Percentiles rank a stretch among this genome's conserved stretches.
Conservation (phyloP, 257 asterid species). For the Orobanche coerulescens region DNA sequence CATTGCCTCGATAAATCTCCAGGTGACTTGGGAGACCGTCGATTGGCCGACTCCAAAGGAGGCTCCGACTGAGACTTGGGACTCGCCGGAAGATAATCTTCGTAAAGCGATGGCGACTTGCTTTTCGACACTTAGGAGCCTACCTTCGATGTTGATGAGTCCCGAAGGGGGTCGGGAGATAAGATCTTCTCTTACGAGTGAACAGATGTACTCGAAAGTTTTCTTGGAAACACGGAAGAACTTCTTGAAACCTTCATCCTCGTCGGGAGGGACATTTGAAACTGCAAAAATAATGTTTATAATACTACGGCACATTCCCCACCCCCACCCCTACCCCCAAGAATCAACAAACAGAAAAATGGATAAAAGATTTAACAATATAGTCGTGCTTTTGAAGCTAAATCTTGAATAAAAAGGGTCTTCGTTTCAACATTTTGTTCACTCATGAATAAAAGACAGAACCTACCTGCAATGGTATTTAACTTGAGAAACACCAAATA, state of each 20-base stretch:
- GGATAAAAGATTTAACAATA: too few species aligned
- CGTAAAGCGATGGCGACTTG: conserved; percentile 93
- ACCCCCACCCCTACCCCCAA: too few species aligned
- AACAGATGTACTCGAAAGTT: conserved; percentile 76
- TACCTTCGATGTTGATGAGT: conserved; percentile 89
- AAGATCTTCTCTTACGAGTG: conserved; percentile 87
- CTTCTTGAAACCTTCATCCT: conserved; percentile 76
- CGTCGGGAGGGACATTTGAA: conserved; percentile 42
- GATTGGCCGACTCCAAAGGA: conserved; percentile 98
- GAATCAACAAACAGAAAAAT: too few species aligned
- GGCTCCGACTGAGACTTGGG: conserved; percentile 94
- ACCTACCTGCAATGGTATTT: neutral
- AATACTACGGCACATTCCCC: too few species aligned
- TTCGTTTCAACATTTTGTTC: neutral
- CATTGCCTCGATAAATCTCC: conserved; percentile 90
- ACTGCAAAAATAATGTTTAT: conserved; percentile 29
- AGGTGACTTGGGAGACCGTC: conserved; percentile 93
- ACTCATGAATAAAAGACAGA: neutral
- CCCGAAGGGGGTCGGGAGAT: conserved; percentile 98
- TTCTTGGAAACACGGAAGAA: conserved; percentile 78
- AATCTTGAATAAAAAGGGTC: neutral
- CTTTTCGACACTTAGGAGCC: conserved; percentile 95
- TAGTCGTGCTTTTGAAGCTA: too few species aligned
- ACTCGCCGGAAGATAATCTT: conserved; percentile 92
- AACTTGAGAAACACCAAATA: neutral